Evolutionary conservation across 169 alveolate species (phyloP), one percentile per base, ranked within the genome.

Genomic region (Cytauxzoon felis): DNA sequence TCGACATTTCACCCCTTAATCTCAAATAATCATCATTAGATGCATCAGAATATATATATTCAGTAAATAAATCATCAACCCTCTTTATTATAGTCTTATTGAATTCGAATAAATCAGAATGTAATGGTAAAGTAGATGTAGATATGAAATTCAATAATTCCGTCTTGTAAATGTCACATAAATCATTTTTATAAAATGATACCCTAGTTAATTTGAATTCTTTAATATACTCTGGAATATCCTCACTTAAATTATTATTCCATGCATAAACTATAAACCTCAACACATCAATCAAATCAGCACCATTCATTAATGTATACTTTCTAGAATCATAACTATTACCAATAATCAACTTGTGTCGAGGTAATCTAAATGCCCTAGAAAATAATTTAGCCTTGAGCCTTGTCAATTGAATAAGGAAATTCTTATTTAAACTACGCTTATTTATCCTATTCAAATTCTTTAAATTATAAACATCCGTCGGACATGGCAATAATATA

Each of bases 211-310:
- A 45, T 40, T 48, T 59, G 52, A 59, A 45, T 57, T 33, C 30
- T 30, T 43, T 59, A 18, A 59, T 24, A n/a, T 16, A 45, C 47
- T 45, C 19, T 24, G 42, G 59, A 9, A 59, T 33, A n/a, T 42
- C 56, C 48, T 59, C 69, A 3, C 21, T 59, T 23, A 33, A 29
- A 1, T 29, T 26, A 40, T 61, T 26, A 29, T 73, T 63, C 18
- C 63, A 42, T 16, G 73, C 9, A 9, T 50, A 24, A 26, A 49
- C 61, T n/a, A 57, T 63, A 60, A 59, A 47, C 9, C 18, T 32
- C n/a, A 73, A 36, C 13, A 73, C 29, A 11, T 73, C 70, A 3
- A 36, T 79, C 53, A 73, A n/a, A 30, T 73, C 84, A 8, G 48
- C 65, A 33, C 84, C 84, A 3, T 64, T 23, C 84, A 73, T 61